Percentiles rank a stretch among this genome's conserved stretches.
These are phyloP conservation scores for Sphagnum fallax DNA, from an alignment of 228 moss, liverwort and hornwort species.

Conservation along the genomic window DNA sequence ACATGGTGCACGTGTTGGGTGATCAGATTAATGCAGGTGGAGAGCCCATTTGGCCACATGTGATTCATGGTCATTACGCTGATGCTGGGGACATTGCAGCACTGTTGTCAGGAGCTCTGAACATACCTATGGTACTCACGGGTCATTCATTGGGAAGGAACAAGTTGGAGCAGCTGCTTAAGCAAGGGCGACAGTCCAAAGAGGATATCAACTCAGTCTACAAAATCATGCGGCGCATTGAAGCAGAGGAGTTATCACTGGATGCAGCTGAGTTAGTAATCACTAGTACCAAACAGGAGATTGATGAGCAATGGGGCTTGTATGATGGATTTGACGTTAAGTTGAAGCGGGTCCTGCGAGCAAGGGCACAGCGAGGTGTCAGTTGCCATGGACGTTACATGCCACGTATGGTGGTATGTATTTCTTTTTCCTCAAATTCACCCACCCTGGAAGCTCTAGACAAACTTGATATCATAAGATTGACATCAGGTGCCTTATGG, in stretches of 20 bases:
- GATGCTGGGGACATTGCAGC: constrained; percentile 72
- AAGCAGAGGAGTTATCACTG: constrained; percentile 73
- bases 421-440: background rate
- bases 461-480: too few species aligned
- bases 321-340: constrained; percentile 78
- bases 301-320: constrained; percentile 78
- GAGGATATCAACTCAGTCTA: constrained; percentile 61
- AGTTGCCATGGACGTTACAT: constrained; percentile 67
- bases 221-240: constrained; percentile 70
- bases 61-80: constrained; percentile 73
- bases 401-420: constrained; percentile 71
- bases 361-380: constrained; percentile 53
- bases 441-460: too few species aligned
- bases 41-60: constrained; percentile 57
- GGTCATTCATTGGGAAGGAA: constrained; percentile 76
- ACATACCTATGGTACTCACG: constrained; percentile 73
- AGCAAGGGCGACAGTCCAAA: constrained; percentile 61
- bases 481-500: constrained; percentile 1
- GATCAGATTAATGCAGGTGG: constrained; percentile 50
- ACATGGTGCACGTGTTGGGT: constrained; percentile 70
- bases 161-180: constrained; percentile 77
- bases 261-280: constrained; percentile 76
- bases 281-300: constrained; percentile 76
- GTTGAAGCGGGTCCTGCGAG: constrained; percentile 55
- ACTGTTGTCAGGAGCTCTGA: constrained; percentile 64